Conservation (phyloP, 129 eudicot species). For the Smallanthus sonchifolius region DNA sequence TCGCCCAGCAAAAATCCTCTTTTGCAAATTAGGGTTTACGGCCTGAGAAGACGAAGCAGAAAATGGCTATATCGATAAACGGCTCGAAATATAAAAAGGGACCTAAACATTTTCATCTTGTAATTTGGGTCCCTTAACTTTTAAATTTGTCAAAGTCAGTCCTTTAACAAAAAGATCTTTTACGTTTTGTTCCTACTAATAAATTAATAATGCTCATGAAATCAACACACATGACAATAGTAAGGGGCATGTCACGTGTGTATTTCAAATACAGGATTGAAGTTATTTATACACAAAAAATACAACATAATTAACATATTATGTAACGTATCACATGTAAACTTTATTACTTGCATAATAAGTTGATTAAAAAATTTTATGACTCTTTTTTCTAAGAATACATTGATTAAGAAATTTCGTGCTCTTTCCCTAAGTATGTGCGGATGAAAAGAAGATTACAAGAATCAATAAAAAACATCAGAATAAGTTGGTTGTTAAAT, state of each 20-base stretch:
- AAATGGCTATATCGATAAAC: neutral
- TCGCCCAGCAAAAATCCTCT: neutral
- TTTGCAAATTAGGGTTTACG: constrained; percentile 27
- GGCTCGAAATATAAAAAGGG: constrained; percentile 11
- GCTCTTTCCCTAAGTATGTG: too few relatives aligned
- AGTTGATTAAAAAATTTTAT: too few relatives aligned
- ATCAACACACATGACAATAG: neutral
- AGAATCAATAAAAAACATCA: too few relatives aligned
- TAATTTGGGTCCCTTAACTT: neutral
- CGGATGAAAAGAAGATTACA: too few relatives aligned
- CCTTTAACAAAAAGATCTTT: neutral
- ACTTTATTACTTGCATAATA: too few relatives aligned
- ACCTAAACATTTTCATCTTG: neutral
- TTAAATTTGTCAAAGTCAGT: neutral
- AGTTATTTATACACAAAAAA: neutral
- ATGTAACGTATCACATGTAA: too few relatives aligned
- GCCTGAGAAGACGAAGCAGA: constrained; percentile 9
- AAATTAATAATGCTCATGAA: too few relatives aligned
- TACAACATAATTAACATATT: too few relatives aligned
- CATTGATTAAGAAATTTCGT: too few relatives aligned
- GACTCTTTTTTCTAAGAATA: too few relatives aligned
- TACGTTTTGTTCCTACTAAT: neutral
- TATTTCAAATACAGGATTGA: neutral
- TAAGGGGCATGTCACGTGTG: neutral
- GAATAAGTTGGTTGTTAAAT: too few relatives aligned